Percentiles rank a stretch among this genome's conserved stretches.
Evolutionary conservation across 1,284 basidiomycete genomes (phyloP).

Genomic region (Boletellus sp.): DNA sequence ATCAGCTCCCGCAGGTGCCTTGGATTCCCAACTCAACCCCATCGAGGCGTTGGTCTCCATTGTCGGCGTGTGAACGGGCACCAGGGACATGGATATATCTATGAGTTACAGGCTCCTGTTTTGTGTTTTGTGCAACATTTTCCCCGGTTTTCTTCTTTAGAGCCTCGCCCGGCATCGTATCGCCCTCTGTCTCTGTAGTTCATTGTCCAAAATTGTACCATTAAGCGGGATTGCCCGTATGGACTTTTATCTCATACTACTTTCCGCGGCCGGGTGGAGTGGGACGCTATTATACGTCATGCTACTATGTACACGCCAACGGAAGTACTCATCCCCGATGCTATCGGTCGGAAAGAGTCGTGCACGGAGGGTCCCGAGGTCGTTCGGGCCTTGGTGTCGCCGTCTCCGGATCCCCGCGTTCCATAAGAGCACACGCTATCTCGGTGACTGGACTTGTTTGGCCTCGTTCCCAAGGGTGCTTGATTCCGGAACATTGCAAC

Average conservation of each 20-base stretch:
- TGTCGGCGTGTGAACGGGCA: slow-evolving; percentile 22
- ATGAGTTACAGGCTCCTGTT: not conserved
- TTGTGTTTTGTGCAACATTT: not conserved
- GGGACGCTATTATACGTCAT: not conserved
- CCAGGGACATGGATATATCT: not conserved
- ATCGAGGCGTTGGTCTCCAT: slow-evolving; percentile 40
- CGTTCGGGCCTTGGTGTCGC: not conserved
- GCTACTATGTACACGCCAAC: not conserved
- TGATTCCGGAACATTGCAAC: not conserved
- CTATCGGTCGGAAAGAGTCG: not conserved
- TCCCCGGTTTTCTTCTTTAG: not conserved
- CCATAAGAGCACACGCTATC: slow-evolving; percentile 1
- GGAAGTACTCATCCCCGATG: not conserved
- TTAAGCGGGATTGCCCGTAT: not conserved
- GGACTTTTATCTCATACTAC: not conserved
- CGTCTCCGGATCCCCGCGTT: no score
- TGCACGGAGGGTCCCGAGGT: not conserved
- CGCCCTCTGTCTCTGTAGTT: slow-evolving; percentile 8
- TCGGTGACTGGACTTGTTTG: not conserved
- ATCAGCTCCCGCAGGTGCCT: slow-evolving; percentile 34
- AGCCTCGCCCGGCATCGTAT: not conserved
- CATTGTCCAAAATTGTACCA: not conserved
- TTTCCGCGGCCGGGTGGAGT: not conserved
- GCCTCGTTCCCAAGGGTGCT: not conserved
- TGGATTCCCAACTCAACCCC: slow-evolving; percentile 41